A percentile compares a stretch with the other conserved stretches of the same genome.
Evolutionary conservation across 148 eudicot genomes (phyloP).

Genomic region (Nyssa sinensis): DNA sequence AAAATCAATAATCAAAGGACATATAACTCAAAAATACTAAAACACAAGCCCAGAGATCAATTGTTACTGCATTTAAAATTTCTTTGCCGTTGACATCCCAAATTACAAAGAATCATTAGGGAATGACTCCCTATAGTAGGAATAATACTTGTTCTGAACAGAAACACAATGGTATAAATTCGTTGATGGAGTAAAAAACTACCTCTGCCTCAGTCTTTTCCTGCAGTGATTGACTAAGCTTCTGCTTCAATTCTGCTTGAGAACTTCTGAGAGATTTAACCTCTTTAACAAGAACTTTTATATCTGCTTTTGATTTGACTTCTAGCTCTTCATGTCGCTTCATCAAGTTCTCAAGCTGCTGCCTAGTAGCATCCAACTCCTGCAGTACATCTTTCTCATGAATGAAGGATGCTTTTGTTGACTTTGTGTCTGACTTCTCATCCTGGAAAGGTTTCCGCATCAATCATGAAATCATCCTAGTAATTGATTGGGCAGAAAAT

Average conservation of each 20-base stretch:
- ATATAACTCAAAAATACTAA: background rate
- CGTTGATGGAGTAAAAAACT: background rate
- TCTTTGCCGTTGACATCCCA: background rate
- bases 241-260: constrained; percentile 65
- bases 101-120: background rate
- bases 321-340: constrained; percentile 70
- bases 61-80: background rate
- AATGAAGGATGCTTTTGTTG: constrained; percentile 28
- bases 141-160: background rate
- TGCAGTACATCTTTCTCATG: constrained; percentile 53
- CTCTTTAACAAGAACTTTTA: constrained; percentile 83
- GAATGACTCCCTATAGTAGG: background rate
- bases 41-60: background rate
- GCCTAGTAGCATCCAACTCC: constrained; percentile 66
- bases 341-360: constrained; percentile 48
- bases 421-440: constrained; percentile 30
- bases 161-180: background rate
- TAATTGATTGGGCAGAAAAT: constrained; percentile 8
- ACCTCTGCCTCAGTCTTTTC: constrained; percentile 73
- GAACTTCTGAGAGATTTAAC: constrained; percentile 79
- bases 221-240: constrained; percentile 43
- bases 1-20: background rate
- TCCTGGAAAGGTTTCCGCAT: constrained; percentile 41
- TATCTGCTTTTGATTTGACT: constrained; percentile 72
- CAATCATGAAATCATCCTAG: background rate